phyloP scores from a whole-genome alignment of 352 stramenopile species.

The Pythium rishiriense region DNA sequence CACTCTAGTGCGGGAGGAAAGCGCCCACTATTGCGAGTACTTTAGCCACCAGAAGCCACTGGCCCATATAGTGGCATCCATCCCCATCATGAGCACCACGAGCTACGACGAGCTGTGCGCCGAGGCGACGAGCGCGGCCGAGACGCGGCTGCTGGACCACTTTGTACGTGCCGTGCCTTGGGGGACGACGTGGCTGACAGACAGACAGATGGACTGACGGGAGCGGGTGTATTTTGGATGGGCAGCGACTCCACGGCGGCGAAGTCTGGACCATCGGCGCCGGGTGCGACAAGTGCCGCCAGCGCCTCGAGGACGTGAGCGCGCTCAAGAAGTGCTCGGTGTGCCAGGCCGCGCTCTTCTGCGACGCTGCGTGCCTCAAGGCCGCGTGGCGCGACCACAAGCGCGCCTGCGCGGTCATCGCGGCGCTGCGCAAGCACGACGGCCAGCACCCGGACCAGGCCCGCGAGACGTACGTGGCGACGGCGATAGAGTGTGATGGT shows the following conservation, averaged over 20 bases:
- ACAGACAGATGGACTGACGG: background rate
- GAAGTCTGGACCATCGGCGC: slow-evolving; percentile 71
- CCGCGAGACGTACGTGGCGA: background rate
- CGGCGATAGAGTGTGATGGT: background rate
- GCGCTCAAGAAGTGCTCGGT: slow-evolving; percentile 62
- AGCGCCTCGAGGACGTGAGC: slow-evolving; percentile 43
- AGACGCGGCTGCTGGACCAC: slow-evolving; percentile 70
- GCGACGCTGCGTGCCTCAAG: slow-evolving; percentile 58
- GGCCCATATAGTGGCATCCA: background rate
- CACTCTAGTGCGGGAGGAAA: slow-evolving; percentile 28
- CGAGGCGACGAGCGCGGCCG: slow-evolving; percentile 56
- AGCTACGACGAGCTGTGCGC: slow-evolving; percentile 70
- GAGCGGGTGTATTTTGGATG: background rate
- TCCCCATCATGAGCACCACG: slow-evolving; percentile 23
- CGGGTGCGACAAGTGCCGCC: slow-evolving; percentile 59
- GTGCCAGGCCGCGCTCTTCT: slow-evolving; percentile 68
- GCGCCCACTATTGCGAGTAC: slow-evolving; percentile 13
- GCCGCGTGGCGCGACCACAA: slow-evolving; percentile 62
- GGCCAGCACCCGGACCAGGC: background rate
- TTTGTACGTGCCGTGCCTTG: slow-evolving; percentile 36
- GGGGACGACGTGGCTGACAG: too few relatives aligned
- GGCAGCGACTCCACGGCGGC: slow-evolving; percentile 61
- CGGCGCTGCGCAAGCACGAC: slow-evolving; percentile 43
- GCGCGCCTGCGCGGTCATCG: slow-evolving; percentile 57
- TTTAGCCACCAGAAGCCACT: slow-evolving; percentile 2